phyloP scores from a whole-genome alignment of 139 green algal species.

The Eudorina sp. region DNA sequence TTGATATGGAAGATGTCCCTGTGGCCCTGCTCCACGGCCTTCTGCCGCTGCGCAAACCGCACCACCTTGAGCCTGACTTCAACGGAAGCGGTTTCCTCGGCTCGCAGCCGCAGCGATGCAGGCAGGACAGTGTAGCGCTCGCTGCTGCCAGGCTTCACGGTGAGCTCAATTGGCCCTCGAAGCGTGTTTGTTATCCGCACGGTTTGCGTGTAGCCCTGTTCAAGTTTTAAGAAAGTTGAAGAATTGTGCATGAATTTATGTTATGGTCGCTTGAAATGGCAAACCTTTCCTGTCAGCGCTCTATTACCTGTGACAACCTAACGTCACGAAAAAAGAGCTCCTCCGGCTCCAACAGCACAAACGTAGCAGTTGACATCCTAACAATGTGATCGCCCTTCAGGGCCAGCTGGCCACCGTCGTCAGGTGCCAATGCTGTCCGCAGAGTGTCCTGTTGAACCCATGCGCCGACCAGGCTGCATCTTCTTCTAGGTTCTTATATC shows the following conservation, averaged over 20 bases:
- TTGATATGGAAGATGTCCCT: constrained; percentile 87
- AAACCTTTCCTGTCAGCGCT: too few relatives aligned
- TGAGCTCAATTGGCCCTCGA: constrained; percentile 67
- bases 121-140: constrained; percentile 79
- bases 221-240: not conserved
- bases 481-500: too few relatives aligned
- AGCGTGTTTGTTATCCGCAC: constrained; percentile 76
- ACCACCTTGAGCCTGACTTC: constrained; percentile 72
- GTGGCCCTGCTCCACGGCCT: constrained; percentile 73
- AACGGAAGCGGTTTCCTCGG: constrained; percentile 53
- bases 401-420: too few relatives aligned
- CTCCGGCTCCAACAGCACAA: constrained; percentile 57
- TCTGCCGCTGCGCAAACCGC: constrained; percentile 73
- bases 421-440: too few relatives aligned
- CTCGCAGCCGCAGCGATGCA: constrained; percentile 61
- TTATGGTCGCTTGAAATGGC: too few relatives aligned
- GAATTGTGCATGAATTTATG: not conserved
- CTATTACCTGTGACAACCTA: constrained; percentile 50
- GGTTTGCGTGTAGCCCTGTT: constrained; percentile 71
- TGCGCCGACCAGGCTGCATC: too few relatives aligned
- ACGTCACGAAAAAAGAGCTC: constrained; percentile 62
- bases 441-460: too few relatives aligned
- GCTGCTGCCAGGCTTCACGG: constrained; percentile 71
- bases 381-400: too few relatives aligned
- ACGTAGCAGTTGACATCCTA: not conserved